Percentiles rank a stretch among this genome's conserved stretches.
Conservation (phyloP, 1,139 yeast genomes). For the Pichia sp. region DNA sequence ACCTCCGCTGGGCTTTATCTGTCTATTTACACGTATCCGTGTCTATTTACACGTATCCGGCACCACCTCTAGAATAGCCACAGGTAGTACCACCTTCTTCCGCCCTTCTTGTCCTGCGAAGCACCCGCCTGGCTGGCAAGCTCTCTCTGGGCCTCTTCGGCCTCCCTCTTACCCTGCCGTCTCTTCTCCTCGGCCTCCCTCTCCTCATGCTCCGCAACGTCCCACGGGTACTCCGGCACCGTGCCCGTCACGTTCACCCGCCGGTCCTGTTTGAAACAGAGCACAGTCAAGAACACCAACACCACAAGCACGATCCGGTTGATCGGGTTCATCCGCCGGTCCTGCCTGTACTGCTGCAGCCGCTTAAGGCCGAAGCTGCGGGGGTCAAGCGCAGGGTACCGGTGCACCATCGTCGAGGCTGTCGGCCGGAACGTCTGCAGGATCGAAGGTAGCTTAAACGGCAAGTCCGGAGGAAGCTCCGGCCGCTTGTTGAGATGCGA, state of each 20-base stretch:
- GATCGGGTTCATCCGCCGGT: conserved; percentile 49
- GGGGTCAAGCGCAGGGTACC: conserved; percentile 40
- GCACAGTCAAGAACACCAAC: conserved; percentile 38
- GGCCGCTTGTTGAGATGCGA: conserved; percentile 15
- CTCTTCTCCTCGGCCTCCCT: conserved; percentile 17
- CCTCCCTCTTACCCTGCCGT: conserved; percentile 2
- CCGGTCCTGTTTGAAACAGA: conserved; percentile 49
- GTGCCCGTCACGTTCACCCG: conserved; percentile 46
- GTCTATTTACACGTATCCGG: neutral
- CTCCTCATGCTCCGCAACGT: conserved; percentile 37
- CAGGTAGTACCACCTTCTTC: conserved; percentile 40
- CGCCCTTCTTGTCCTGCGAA: conserved; percentile 6
- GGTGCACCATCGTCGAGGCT: conserved; percentile 33
- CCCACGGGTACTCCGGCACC: conserved; percentile 37
- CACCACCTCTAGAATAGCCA: conserved; percentile 30
- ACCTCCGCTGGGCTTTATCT: neutral
- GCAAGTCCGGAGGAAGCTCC: conserved; percentile 47
- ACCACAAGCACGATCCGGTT: conserved; percentile 50
- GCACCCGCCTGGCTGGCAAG: neutral
- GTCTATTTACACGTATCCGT: neutral
- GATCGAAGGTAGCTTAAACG: conserved; percentile 45
- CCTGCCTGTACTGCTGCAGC: conserved; percentile 43
- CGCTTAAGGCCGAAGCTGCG: conserved; percentile 45
- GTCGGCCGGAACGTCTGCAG: conserved; percentile 31
- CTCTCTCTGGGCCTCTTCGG: conserved; percentile 1